These are phyloP conservation scores for Euryodendron excelsum DNA, from an alignment of 148 eudicot species.

Conservation along the genomic window DNA sequence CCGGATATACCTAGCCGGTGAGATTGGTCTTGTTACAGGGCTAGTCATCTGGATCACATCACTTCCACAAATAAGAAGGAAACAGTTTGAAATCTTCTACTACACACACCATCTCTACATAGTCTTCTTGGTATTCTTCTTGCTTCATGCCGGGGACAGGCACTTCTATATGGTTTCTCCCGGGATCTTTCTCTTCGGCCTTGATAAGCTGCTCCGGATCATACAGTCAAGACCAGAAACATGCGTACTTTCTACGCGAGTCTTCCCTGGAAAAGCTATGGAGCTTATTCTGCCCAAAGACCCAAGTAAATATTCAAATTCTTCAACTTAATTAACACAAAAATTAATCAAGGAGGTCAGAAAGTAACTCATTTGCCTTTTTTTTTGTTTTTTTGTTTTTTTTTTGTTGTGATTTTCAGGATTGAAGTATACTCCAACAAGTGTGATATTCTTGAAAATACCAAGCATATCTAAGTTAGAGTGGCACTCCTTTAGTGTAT, in stretches of 20 bases:
- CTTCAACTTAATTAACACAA: neutral
- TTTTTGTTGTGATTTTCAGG: too few species aligned
- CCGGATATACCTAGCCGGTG: slow-evolving; percentile 79
- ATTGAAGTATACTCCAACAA: slow-evolving; percentile 64
- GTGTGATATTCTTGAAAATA: slow-evolving; percentile 72
- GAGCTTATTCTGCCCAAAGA: slow-evolving; percentile 75
- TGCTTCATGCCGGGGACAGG: slow-evolving; percentile 82
- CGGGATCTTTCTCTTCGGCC: slow-evolving; percentile 67
- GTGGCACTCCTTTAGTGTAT: slow-evolving; percentile 83
- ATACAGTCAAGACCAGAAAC: slow-evolving; percentile 63
- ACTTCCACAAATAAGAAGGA: slow-evolving; percentile 75
- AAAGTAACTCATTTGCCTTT: neutral
- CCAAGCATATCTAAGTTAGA: slow-evolving; percentile 71
- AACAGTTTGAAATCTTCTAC: slow-evolving; percentile 64
- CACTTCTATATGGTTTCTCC: slow-evolving; percentile 76
- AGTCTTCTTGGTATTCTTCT: slow-evolving; percentile 61
- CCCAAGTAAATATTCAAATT: slow-evolving; percentile 44
- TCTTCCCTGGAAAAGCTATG: slow-evolving; percentile 67
- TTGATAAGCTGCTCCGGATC: slow-evolving; percentile 65
- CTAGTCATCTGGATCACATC: slow-evolving; percentile 75
- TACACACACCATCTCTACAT: slow-evolving; percentile 76
- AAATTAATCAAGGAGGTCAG: neutral
- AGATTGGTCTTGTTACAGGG: slow-evolving; percentile 56
- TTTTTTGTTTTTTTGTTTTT: too few species aligned
- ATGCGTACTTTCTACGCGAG: slow-evolving; percentile 55